Percentiles rank a stretch among this genome's conserved stretches.
Evolutionary conservation across 169 alveolate species (phyloP).

Genomic region (Plasmodium reichenowi): DNA sequence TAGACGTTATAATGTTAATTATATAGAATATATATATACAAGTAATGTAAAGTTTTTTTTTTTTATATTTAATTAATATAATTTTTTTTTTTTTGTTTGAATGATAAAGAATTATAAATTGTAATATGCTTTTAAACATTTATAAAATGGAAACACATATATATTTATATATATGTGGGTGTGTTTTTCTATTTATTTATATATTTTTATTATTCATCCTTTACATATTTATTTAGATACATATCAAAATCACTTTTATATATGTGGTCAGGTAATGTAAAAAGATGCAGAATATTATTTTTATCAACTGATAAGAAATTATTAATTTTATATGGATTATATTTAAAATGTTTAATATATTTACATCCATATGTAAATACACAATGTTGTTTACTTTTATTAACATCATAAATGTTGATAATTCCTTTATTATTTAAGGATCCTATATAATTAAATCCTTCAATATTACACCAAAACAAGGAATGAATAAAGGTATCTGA

Average conservation of each 20-base stretch:
- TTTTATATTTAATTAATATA: no score
- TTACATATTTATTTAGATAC: conserved; percentile 25
- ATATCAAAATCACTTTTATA: conserved; percentile 59
- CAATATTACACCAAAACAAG: conserved; percentile 63
- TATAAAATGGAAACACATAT: not conserved
- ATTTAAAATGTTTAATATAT: conserved; percentile 37
- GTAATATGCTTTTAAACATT: no score
- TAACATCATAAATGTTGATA: conserved; percentile 41
- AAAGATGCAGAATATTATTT: conserved; percentile 34
- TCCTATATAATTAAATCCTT: conserved; percentile 61
- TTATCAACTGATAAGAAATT: conserved; percentile 56
- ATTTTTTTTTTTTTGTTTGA: no score
- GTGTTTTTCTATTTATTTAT: not conserved
- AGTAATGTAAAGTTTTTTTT: no score
- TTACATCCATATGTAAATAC: conserved; percentile 56
- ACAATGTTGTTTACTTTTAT: conserved; percentile 58
- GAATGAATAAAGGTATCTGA: conserved; percentile 62
- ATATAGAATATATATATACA: no score
- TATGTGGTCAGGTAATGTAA: conserved; percentile 60
- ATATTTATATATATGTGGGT: not conserved
- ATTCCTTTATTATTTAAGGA: conserved; percentile 61
- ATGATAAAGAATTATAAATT: no score
- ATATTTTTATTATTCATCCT: conserved; percentile 10
- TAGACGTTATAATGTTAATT: no score
- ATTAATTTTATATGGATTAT: conserved; percentile 48